These are phyloP conservation scores for Blastomyces parvus DNA, from an alignment of 2,329 filamentous ascomycete genomes.

Conservation along the genomic window DNA sequence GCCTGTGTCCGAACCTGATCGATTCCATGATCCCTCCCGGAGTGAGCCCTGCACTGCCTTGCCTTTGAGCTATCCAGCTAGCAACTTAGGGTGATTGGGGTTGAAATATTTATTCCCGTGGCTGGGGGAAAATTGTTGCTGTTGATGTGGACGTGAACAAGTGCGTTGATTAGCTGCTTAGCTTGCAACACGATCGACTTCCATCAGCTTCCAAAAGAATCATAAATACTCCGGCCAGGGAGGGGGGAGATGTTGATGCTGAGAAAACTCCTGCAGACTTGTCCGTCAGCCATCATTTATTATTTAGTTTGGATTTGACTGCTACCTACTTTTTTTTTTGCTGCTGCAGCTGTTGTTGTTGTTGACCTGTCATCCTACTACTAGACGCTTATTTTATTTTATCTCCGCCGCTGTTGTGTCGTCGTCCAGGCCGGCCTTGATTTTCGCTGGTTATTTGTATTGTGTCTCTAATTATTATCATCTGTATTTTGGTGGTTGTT, in stretches of 20 bases:
- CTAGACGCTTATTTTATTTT: neutral
- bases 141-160: slow-evolving; percentile 1
- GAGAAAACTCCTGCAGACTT: neutral
- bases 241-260: neutral
- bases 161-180: neutral
- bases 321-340: too few species aligned
- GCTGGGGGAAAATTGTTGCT: neutral
- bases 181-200: slow-evolving; percentile 4
- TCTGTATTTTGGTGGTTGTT: slow-evolving; percentile 14
- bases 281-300: neutral
- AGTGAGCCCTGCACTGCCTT: neutral
- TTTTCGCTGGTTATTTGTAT: slow-evolving; percentile 7
- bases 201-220: slow-evolving; percentile 3
- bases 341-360: neutral
- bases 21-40: neutral
- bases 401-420: neutral
- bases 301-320: neutral
- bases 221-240: neutral
- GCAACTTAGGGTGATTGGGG: neutral
- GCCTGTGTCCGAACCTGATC: neutral
- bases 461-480: slow-evolving; percentile 3
- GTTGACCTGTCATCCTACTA: neutral
- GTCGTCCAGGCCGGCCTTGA: neutral
- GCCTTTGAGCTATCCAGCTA: neutral
- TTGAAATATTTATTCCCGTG: neutral